Base-by-base conservation (phyloP, 2,329 filamentous ascomycete species). In the Phoma herbarum region DNA sequence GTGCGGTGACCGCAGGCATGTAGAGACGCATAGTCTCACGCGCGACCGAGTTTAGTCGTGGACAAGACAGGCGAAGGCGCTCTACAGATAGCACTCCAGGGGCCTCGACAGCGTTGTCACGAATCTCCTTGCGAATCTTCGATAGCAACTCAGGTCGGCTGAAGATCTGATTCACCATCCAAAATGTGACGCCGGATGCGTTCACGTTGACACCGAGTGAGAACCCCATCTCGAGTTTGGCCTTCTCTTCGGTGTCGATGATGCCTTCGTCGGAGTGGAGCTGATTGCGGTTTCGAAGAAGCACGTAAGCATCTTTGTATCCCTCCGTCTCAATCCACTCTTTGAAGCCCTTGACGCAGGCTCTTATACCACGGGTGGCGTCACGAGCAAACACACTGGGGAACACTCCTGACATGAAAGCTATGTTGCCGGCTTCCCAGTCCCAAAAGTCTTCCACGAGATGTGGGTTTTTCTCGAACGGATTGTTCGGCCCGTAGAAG, bases 401-500 rank as follows among this genome's bases (percentile, higher is more conserved):
- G 2, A 77, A 20, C 3, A 77, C 49, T 12, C 73, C 70, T 3
- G 72, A 44, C 39, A 79, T 64, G 1, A 78, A 65, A 1, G 47
- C 52, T 3, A 70, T 57, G 26, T 78, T 54, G 43, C 73, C 76
- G 10, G 49, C 54, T 45, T 82, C 80, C 59, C 79, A 78, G n/a
- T 76, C 70, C 78, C 78, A 77, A n/a, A 82, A 73, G n/a, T 74
- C 72, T 8, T 80, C 67, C 2, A 79, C 52, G 3, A 82, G 60
- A 9, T 60, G 60, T 3, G 72, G 66, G 10, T 81, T 64, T 0
- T 67, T 47, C n/a, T 63, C 71, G 29, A 82, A 73, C 0, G 81
- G 80, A 55, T 83, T 81, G 1, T 77, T 57, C 0, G 78, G 73
- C 1, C 82, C 82, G 44, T 79, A 82, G 22, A 84, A 68, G 3